These are phyloP conservation scores for Eucalyptus brandiana DNA, from an alignment of 345 rosid species.

Conservation along the genomic window DNA sequence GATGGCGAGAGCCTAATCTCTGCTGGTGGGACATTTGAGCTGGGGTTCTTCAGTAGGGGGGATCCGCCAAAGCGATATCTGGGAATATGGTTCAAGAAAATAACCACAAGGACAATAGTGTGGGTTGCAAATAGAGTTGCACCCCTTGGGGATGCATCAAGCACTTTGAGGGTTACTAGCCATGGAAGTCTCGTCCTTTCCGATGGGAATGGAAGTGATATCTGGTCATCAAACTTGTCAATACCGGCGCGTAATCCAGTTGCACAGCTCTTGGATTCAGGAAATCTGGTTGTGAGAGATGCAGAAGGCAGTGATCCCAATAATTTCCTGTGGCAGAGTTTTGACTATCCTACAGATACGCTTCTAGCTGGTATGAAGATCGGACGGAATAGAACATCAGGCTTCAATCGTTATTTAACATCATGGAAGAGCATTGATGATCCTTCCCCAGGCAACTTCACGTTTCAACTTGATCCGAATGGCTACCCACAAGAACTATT, in stretches of 20 bases:
- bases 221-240: neutral
- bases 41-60: slow-evolving; percentile 14
- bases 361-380: slow-evolving; percentile 35
- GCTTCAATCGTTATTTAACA: slow-evolving; percentile 10
- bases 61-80: slow-evolving; percentile 2
- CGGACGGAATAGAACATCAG: slow-evolving; percentile 21
- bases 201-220: neutral
- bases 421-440: slow-evolving; percentile 36
- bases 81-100: slow-evolving; percentile 17
- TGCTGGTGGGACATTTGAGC: neutral
- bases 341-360: slow-evolving; percentile 30
- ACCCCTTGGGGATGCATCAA: neutral
- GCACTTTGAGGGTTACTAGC: neutral
- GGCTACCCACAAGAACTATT: slow-evolving; percentile 32
- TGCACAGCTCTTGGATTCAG: slow-evolving; percentile 29
- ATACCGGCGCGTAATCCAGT: neutral
- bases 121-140: slow-evolving; percentile 5
- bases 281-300: slow-evolving; percentile 27
- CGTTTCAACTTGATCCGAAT: neutral
- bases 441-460: slow-evolving; percentile 19
- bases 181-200: neutral
- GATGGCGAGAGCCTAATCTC: slow-evolving; percentile 13
- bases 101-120: neutral
- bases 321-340: slow-evolving; percentile 39
- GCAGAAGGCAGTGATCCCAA: neutral